phyloP scores from a whole-genome alignment of 441 rosid genomes.

The Biscutella laevigata region DNA sequence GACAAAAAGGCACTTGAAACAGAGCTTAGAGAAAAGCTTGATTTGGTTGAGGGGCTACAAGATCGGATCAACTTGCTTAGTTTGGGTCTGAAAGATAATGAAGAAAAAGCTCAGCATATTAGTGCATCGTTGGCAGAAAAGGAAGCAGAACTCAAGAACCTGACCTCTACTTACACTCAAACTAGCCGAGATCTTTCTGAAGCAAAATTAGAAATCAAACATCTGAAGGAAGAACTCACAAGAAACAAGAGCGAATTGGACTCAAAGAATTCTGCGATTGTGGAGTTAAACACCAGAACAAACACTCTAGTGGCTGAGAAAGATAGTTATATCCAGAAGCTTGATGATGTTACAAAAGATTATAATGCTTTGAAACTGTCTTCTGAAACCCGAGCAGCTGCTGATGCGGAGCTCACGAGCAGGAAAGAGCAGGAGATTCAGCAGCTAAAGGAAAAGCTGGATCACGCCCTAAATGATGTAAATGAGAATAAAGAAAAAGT shows the following conservation, averaged over 20 bases:
- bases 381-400: constrained; percentile 47
- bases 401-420: constrained; percentile 40
- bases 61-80: constrained; percentile 46
- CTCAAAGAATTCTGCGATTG: constrained; percentile 37
- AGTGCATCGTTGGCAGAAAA: constrained; percentile 38
- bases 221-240: constrained; percentile 35
- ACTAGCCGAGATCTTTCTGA: constrained; percentile 41
- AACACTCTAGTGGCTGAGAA: constrained; percentile 41
- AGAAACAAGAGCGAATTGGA: constrained; percentile 39
- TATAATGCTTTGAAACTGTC: constrained; percentile 47
- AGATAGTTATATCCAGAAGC: constrained; percentile 42
- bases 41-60: constrained; percentile 41
- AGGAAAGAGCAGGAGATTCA: constrained; percentile 45
- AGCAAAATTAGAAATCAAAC: constrained; percentile 41
- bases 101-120: constrained; percentile 39
- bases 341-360: constrained; percentile 36
- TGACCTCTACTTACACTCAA: constrained; percentile 36
- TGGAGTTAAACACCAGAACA: constrained; percentile 43
- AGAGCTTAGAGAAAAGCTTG: constrained; percentile 47
- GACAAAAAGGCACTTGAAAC: constrained; percentile 50
- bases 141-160: constrained; percentile 47
- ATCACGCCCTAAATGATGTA: constrained; percentile 33
- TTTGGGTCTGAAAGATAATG: constrained; percentile 55
- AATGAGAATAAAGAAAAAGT: constrained; percentile 31
- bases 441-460: constrained; percentile 44